phyloP scores from a whole-genome alignment of 1,284 basidiomycete genomes.

The Moniliophthora roreri region DNA sequence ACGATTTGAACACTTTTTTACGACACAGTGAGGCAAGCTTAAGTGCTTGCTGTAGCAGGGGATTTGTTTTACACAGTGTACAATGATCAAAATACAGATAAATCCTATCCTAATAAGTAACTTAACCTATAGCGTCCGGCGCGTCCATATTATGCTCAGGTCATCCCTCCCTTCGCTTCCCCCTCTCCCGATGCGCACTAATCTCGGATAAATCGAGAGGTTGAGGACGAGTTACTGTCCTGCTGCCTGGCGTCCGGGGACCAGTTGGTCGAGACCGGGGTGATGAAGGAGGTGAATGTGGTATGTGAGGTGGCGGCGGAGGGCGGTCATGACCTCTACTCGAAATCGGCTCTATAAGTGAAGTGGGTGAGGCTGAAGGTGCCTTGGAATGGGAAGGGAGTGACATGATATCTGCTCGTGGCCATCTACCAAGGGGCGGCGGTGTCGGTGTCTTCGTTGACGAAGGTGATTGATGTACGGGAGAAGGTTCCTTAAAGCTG shows the following conservation, averaged over 20 bases:
- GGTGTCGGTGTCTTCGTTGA: constrained; percentile 30
- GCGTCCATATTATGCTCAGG: too few relatives aligned
- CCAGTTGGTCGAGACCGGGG: constrained; percentile 42
- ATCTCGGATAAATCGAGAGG: constrained; percentile 33
- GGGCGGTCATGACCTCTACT: constrained; percentile 18
- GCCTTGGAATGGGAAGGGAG: constrained; percentile 33
- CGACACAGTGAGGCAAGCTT: too few relatives aligned
- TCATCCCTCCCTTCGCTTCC: constrained; percentile 7
- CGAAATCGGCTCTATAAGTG: constrained; percentile 11
- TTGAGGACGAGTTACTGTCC: constrained; percentile 28
- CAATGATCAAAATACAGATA: background rate
- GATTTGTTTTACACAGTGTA: too few relatives aligned
- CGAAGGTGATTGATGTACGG: constrained; percentile 7
- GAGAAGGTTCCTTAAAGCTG: background rate
- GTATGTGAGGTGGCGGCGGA: constrained; percentile 14
- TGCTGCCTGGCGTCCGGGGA: constrained; percentile 37
- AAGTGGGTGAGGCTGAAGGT: constrained; percentile 20
- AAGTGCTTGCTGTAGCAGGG: too few relatives aligned
- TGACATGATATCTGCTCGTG: constrained; percentile 45
- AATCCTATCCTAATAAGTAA: constrained; percentile 7
- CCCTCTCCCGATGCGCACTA: constrained; percentile 17
- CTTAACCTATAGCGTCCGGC: constrained; percentile 7
- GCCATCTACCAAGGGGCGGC: constrained; percentile 58
- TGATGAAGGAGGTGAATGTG: constrained; percentile 30
- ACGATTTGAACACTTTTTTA: too few relatives aligned